Base-by-base conservation (phyloP, 2,329 filamentous ascomycete genomes). In the Aspergillus sergii region DNA sequence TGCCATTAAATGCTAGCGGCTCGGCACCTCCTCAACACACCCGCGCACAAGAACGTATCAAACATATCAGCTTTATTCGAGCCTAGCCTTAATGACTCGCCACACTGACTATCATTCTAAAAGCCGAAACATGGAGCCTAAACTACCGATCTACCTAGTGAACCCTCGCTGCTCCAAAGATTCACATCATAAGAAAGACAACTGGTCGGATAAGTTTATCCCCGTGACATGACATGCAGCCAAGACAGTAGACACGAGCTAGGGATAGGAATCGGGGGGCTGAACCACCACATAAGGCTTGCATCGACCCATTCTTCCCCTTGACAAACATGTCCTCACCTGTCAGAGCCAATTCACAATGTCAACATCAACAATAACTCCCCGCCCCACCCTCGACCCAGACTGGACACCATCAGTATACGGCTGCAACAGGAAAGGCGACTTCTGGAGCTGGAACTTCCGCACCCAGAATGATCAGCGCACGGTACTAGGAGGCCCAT, bases 401-500 rank as follows among this genome's bases (percentile, higher is more conserved):
- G 34, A 19, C 16, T 58, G 57, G 45, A 23, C 41, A 14, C 60
- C 43, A 19, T 45, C 58, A 43, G 48, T 14, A 43, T 48, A 32
- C 23, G 57, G 39, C 30, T 58, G 57, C 51, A 45, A 45, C 21
- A 19, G 9, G 14, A 30, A 50, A 39, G 57, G 32, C 12, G 57
- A 58, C 21, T 48, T 58, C 21, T 58, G 57, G 57, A 58, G 36
- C 26, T 58, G 57, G 57, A 30, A 58, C 12, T 58, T 34, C 28
- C 39, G 12, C 19, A 8, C n/a, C 1, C 12, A 26, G 5, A 39
- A 50, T 11, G 57, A 58, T 36, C n/a, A 16, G 45, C 57, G 57
- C 30, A 58, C 57, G n/a, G 57, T 58, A 3, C 57, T 58, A 16
- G 57, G 57, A 11, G 57, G 57, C 26, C 57, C 57, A n/a, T 58